Evolutionary conservation across 768 basidiomycete genomes (phyloP).

Genomic region (Phanerodontia chrysosporium): DNA sequence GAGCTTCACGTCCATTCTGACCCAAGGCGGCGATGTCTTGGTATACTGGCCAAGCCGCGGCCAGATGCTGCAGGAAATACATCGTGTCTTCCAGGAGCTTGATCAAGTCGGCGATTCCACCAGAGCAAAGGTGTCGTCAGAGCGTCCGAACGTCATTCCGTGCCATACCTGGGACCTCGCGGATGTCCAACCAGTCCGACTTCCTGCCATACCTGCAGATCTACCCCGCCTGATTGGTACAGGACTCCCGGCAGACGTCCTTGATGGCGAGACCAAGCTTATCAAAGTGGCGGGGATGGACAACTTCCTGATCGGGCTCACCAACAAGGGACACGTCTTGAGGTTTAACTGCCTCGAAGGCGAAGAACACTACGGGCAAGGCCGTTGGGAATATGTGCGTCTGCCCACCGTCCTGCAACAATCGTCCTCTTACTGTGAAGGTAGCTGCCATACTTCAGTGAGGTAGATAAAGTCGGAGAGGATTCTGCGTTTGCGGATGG

Average conservation of each 20-base stretch:
- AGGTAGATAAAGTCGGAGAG: conserved; percentile 45
- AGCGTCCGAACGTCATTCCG: conserved; percentile 41
- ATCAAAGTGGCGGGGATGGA: conserved; percentile 82
- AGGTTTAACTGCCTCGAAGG: conserved; percentile 47
- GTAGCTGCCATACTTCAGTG: conserved; percentile 74
- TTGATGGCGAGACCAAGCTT: conserved; percentile 39
- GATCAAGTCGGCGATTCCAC: conserved; percentile 28
- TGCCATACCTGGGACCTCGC: conserved; percentile 58
- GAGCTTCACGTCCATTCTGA: conserved; percentile 72
- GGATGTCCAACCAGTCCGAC: conserved; percentile 43
- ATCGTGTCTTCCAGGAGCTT: conserved; percentile 40
- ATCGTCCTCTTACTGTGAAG: background rate
- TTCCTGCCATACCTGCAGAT: conserved; percentile 52
- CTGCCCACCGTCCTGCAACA: background rate
- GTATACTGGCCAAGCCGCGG: conserved; percentile 70
- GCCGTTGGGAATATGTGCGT: conserved; percentile 72
- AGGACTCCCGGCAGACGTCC: conserved; percentile 20
- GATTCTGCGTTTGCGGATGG: conserved; percentile 39
- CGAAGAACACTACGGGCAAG: conserved; percentile 34
- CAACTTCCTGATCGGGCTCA: conserved; percentile 70
- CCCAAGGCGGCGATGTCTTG: conserved; percentile 63
- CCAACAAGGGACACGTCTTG: conserved; percentile 74
- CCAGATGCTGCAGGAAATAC: conserved; percentile 33
- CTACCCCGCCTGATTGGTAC: conserved; percentile 48
- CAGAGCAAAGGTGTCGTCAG: conserved; percentile 19